Evolutionary conservation across 202 grass and related monocot genomes (phyloP), one percentile per base, ranked within the genome.

Genomic region (Eragrostis tef): DNA sequence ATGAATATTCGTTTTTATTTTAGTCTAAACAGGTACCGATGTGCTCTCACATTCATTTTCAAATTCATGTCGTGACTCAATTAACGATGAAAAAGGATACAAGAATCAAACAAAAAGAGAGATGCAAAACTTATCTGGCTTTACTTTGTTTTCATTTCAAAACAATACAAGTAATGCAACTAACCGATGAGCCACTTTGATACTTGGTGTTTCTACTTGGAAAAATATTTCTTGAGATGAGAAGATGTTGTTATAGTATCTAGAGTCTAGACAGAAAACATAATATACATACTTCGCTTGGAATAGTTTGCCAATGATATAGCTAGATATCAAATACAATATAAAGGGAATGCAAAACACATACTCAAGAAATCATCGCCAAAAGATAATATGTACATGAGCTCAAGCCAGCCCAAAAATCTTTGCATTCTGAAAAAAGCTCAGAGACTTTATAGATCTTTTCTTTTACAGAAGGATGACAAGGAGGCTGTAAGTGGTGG

Each of bases 361-460:
- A 49, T 7, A 11, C 45, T 12, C 36, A 64, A 80, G 25, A 67
- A 41, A 57, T 26, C 24, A 46, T 79, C n/a, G n/a, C 19, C 1
- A n/a, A 73, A 79, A 17, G 56, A 43, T 57, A 78, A 70, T 78
- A 82, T 82, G 41, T 67, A 67, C 72, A 86, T 34, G 63, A 52
- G 46, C 24, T 79, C 34, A 50, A 67, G 46, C 39, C 68, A 85
- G 53, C 44, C 77, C 53, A 57, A 42, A 81, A 56, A 19, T 24
- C 34, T 19, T 58, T 58, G 39, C 57, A 77, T 64, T 51, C 27
- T 16, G 6, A 70, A 45, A 34, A 78, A 77, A 54, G 41, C 25
- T 63, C 50, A 2, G 16, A 60, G 4, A 73, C 25, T 56, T 72
- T 47, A 31, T 34, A 47, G 61, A 89, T 36, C 27, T 64, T 34